phyloP scores from a whole-genome alignment of 345 rosid species.

The Reutealis trisperma region DNA sequence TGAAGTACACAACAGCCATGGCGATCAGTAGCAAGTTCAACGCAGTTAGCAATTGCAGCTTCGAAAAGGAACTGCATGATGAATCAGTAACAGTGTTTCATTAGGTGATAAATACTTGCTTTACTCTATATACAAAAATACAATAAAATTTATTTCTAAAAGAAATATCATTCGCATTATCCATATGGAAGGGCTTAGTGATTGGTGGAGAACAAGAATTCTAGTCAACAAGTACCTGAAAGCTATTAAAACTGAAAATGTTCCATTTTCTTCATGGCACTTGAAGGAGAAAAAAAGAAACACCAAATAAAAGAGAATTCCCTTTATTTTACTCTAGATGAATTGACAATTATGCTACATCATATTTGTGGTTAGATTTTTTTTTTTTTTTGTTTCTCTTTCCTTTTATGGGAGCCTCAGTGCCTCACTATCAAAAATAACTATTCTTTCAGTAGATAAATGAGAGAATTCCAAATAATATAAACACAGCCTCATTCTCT shows the following conservation, averaged over 20 bases:
- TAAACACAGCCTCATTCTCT: background rate
- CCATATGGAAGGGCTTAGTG: background rate
- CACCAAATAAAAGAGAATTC: background rate
- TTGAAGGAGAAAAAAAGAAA: background rate
- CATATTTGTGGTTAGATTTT: background rate
- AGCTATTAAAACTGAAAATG: background rate
- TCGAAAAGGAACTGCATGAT: constrained; percentile 65
- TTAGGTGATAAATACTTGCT: background rate
- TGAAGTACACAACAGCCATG: constrained; percentile 88
- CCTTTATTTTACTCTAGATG: no score
- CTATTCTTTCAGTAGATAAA: background rate
- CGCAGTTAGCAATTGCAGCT: constrained; percentile 64
- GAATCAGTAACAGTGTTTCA: constrained; percentile 5
- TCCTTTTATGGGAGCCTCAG: background rate
- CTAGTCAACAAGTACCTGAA: no score
- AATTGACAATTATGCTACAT: background rate
- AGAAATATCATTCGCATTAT: background rate
- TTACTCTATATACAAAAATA: background rate
- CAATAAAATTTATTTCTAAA: background rate
- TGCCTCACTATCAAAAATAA: background rate
- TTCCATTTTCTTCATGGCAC: background rate
- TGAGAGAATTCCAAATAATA: background rate
- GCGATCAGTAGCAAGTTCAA: constrained; percentile 73
- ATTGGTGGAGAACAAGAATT: background rate
- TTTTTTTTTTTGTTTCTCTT: no score